A percentile compares a stretch with the other conserved stretches of the same genome.
Evolutionary conservation across 2,329 filamentous ascomycete species (phyloP).

Genomic region (Colletotrichum magnum): DNA sequence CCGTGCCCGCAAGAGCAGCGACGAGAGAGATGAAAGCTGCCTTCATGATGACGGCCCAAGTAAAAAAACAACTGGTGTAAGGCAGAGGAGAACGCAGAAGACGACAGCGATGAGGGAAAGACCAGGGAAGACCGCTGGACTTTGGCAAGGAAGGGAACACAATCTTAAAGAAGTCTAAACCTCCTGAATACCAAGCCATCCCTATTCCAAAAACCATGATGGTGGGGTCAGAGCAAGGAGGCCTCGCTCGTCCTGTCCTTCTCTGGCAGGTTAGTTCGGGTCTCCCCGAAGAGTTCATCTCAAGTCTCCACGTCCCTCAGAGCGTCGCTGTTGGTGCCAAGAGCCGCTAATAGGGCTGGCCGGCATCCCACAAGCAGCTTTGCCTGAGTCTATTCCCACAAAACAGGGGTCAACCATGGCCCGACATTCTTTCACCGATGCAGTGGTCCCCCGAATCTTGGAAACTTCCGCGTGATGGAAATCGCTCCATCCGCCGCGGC

Average conservation of each 20-base stretch:
- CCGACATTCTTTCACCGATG: not conserved
- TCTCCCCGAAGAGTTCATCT: not conserved
- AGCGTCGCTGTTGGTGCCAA: constrained; percentile 6
- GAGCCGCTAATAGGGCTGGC: constrained; percentile 5
- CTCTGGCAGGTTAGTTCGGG: not conserved
- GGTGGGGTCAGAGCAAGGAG: constrained; percentile 18
- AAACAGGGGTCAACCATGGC: constrained; percentile 3
- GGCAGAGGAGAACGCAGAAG: not conserved
- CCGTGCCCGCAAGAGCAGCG: constrained; percentile 41
- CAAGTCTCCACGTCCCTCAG: not conserved
- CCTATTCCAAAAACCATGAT: not conserved
- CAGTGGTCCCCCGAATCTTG: constrained; percentile 15
- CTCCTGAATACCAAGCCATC: not conserved
- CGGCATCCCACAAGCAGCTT: constrained; percentile 11
- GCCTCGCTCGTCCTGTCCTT: constrained; percentile 2
- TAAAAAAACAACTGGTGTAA: not conserved
- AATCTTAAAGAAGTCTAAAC: constrained; percentile 19
- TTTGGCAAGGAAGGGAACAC: too few relatives aligned
- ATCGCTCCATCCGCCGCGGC: not conserved
- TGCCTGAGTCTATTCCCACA: constrained; percentile 15
- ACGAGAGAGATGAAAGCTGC: constrained; percentile 38
- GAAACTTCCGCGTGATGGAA: constrained; percentile 8
- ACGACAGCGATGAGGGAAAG: not conserved
- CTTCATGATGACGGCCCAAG: constrained; percentile 21
- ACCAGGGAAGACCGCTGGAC: too few relatives aligned